Evolutionary conservation across 768 basidiomycete species (phyloP).

Genomic region (Boletus vinaceobasis): DNA sequence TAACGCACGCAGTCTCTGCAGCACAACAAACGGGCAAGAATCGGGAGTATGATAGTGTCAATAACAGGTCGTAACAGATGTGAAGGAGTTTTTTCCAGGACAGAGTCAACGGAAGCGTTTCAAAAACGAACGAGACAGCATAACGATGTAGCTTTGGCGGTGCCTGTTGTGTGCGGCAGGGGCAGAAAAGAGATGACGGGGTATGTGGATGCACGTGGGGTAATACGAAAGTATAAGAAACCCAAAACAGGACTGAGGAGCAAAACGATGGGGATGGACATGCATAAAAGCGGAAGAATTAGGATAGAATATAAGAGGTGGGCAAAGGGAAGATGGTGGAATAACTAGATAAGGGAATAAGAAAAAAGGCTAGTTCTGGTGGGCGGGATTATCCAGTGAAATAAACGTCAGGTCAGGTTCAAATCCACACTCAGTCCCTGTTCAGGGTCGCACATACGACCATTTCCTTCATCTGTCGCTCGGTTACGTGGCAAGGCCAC

Average conservation of each 20-base stretch:
- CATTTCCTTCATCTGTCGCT: conserved; percentile 2
- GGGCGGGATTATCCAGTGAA: conserved; percentile 20
- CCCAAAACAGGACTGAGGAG: conserved; percentile 13
- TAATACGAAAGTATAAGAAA: conserved; percentile 18
- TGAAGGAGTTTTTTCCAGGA: conserved; percentile 5
- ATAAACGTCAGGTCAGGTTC: conserved; percentile 14
- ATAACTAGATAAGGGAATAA: conserved; percentile 32
- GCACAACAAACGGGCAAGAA: conserved; percentile 13
- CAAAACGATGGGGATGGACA: conserved; percentile 19
- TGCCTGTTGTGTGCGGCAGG: conserved; percentile 19
- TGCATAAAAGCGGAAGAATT: conserved; percentile 24
- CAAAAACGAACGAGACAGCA: conserved; percentile 26
- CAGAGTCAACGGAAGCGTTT: conserved; percentile 11
- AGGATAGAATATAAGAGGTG: conserved; percentile 22
- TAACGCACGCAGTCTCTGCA: conserved; percentile 10
- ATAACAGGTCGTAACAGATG: conserved; percentile 24
- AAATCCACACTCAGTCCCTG: conserved; percentile 16
- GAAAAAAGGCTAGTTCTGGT: conserved; percentile 21
- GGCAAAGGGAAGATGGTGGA: conserved; percentile 19
- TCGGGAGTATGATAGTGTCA: conserved; percentile 7
- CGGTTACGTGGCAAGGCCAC: conserved; percentile 5
- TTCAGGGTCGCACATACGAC: conserved; percentile 8
- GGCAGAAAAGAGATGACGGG: conserved; percentile 12
- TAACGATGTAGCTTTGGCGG: conserved; percentile 22
- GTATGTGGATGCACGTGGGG: conserved; percentile 24